These are phyloP conservation scores for Quercus ilex DNA, from an alignment of 306 rosid genomes.

Conservation along the genomic window DNA sequence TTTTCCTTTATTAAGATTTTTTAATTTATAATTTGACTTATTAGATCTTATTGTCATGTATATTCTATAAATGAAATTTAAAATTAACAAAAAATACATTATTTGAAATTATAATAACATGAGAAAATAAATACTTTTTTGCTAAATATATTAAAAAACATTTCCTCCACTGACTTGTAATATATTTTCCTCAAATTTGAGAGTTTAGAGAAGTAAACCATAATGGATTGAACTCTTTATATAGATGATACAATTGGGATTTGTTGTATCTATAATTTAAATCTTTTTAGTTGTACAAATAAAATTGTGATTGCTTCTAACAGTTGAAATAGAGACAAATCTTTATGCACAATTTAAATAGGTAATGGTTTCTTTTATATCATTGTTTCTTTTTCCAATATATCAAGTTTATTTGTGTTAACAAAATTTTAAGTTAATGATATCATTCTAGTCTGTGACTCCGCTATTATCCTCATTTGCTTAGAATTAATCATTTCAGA, in stretches of 20 bases:
- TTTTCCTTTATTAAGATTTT: no score
- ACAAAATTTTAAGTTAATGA: constrained; percentile 49
- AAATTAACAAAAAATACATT: no score
- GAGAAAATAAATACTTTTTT: no score
- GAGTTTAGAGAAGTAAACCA: background rate
- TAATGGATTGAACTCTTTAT: background rate
- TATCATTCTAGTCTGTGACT: constrained; percentile 10
- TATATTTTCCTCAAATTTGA: background rate
- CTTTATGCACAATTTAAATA: constrained; percentile 86
- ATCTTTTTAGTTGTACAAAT: background rate
- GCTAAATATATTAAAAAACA: no score
- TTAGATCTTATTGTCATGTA: no score
- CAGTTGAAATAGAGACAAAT: constrained; percentile 93
- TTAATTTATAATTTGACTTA: no score
- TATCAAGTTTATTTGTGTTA: constrained; percentile 15
- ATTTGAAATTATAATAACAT: no score
- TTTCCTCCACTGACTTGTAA: no score
- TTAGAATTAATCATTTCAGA: background rate
- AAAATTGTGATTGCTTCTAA: constrained; percentile 11
- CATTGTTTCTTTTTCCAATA: background rate
- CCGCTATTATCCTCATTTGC: constrained; percentile 18
- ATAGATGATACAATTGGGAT: background rate
- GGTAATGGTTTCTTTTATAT: constrained; percentile 41
- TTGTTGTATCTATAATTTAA: background rate
- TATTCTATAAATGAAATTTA: no score